Evolutionary conservation across 1,139 yeast species (phyloP), one percentile per base, ranked within the genome.

Genomic region (Debaryomycetaceae sp.): DNA sequence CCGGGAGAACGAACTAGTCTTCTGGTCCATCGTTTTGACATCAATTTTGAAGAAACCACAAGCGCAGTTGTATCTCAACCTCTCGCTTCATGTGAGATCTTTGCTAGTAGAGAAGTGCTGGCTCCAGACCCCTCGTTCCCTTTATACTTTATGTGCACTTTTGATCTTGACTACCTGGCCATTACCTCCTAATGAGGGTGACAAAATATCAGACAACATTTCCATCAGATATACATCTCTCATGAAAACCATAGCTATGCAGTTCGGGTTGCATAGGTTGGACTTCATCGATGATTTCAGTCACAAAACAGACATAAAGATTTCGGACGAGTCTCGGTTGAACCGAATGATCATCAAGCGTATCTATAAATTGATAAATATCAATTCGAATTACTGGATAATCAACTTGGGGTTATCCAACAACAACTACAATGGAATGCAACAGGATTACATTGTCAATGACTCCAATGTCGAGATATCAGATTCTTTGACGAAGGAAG

Each of bases 81-180:
- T 74, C 39, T 50, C 66, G 1, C 59, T 62, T 22, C 76, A 72
- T 45, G 58, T 73, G 35, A 71, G 70, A 46, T 53, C 64, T 20
- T 60, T 72, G 51, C 76, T 73, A 37, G 78, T 72, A 38, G 65
- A 64, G 41, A 67, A 63, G 45, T 72, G 78, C 55, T 74, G 78
- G 79, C 59, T 69, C 44, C 62, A 66, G 40, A 74, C 78, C 23
- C 79, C 79, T 8, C 62, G 78, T 49, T 69, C 75, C 23, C 67
- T 73, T 14, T 72, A 69, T 49, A 66, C 72, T 6, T 56, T 74
- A 29, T 62, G 70, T 6, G 64, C 78, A 3, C 62, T 74, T 40
- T 58, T 73, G 38, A 64, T 74, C 24, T 63, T 74, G 44, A 73
- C 78, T 6, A 72, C 78, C 3, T 74, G 79, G 79, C 75, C 78